A percentile compares a stretch with the other conserved stretches of the same genome.
phyloP scores from a whole-genome alignment of 129 eudicot genomes.

The Silybum marianum region DNA sequence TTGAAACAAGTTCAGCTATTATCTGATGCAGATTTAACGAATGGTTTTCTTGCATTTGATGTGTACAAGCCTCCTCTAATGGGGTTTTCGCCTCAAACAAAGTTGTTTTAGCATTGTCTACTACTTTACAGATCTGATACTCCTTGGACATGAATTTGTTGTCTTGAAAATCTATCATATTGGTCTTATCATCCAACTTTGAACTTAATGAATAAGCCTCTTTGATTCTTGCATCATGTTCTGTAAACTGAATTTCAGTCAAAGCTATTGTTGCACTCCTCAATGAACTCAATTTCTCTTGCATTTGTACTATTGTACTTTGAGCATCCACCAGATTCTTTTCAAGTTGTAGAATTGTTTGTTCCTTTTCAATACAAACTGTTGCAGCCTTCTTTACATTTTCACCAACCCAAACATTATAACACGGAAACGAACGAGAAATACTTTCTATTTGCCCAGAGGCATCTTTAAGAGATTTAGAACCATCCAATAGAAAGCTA shows the following conservation, averaged over 20 bases:
- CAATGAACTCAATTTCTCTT: slow-evolving; percentile 58
- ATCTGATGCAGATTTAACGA: slow-evolving; percentile 34
- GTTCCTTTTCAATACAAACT: slow-evolving; percentile 67
- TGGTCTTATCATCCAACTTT: slow-evolving; percentile 11
- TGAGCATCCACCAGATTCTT: slow-evolving; percentile 74
- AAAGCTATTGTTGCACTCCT: slow-evolving; percentile 74
- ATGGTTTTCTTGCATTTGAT: slow-evolving; percentile 35
- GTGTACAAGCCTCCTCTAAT: not conserved
- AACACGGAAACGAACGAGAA: slow-evolving; percentile 55
- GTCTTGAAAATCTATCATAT: slow-evolving; percentile 20
- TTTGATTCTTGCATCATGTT: slow-evolving; percentile 27
- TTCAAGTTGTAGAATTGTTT: slow-evolving; percentile 51
- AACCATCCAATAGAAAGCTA: slow-evolving; percentile 71
- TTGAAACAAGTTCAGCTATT: slow-evolving; percentile 48
- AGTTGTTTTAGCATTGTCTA: not conserved
- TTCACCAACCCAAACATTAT: slow-evolving; percentile 55
- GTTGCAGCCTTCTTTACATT: slow-evolving; percentile 65
- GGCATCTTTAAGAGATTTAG: slow-evolving; percentile 72
- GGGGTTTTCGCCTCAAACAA: not conserved
- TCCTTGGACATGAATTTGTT: slow-evolving; percentile 9
- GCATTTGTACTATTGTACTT: slow-evolving; percentile 56
- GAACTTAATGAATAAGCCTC: slow-evolving; percentile 22
- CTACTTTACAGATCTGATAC: not conserved
- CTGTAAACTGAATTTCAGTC: slow-evolving; percentile 59
- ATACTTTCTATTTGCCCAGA: slow-evolving; percentile 61